These are phyloP conservation scores for Irpex rosettiformis DNA, from an alignment of 1,284 basidiomycete species.

Conservation along the genomic window DNA sequence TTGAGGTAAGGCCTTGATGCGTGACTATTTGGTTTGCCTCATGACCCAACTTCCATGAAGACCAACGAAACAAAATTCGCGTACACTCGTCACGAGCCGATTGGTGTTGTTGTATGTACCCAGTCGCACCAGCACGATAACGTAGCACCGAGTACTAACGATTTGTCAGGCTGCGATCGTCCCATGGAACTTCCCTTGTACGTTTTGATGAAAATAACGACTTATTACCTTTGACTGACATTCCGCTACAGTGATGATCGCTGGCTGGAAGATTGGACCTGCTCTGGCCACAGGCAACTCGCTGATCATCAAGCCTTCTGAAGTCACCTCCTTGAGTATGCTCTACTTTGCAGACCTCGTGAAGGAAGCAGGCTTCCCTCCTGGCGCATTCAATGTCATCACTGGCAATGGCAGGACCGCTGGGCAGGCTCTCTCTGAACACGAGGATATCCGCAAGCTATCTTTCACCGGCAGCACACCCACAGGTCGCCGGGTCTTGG, in stretches of 20 bases:
- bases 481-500: conserved; percentile 83
- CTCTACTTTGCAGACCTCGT: conserved; percentile 51
- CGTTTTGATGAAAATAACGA: neutral
- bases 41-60: neutral
- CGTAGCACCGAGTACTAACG: neutral
- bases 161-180: conserved; percentile 26
- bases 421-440: conserved; percentile 60
- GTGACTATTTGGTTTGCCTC: neutral
- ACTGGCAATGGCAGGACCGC: conserved; percentile 63
- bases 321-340: conserved; percentile 87
- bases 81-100: conserved; percentile 56
- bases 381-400: conserved; percentile 71
- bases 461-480: conserved; percentile 78
- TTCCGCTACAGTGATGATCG: conserved; percentile 52
- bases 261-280: conserved; percentile 80
- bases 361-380: conserved; percentile 56
- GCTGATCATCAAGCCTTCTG: conserved; percentile 85
- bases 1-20: conserved; percentile 4
- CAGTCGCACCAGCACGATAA: neutral
- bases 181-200: conserved; percentile 46
- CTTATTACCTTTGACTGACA: neutral
- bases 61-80: conserved; percentile 13
- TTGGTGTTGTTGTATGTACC: conserved; percentile 51
- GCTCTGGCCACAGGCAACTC: conserved; percentile 84
- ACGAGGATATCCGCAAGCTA: conserved; percentile 68